Percentiles rank a stretch among this genome's conserved stretches.
Evolutionary conservation across 2,329 filamentous ascomycete genomes (phyloP).

Genomic region (Calonectria henricotiae): DNA sequence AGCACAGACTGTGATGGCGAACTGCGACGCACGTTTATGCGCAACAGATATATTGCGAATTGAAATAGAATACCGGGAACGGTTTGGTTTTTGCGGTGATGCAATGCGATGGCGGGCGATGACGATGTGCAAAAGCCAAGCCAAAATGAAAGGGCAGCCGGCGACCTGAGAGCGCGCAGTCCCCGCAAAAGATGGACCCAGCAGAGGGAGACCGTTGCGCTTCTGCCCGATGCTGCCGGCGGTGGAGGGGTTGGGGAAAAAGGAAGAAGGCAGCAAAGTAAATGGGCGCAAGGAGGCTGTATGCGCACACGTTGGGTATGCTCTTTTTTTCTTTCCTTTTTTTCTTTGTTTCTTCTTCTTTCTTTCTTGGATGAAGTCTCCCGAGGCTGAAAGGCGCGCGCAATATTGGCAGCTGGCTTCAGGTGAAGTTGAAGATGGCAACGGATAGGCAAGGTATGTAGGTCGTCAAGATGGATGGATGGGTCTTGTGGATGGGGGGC

Average conservation of each 20-base stretch:
- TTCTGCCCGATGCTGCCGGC: constrained; percentile 37
- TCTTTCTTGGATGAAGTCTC: background rate
- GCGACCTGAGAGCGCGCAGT: constrained; percentile 24
- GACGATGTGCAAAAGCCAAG: constrained; percentile 25
- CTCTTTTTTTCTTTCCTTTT: background rate
- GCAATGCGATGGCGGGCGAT: constrained; percentile 21
- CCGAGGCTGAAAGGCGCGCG: constrained; percentile 31
- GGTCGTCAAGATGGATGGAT: constrained; percentile 35
- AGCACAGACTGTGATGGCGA: constrained; percentile 28
- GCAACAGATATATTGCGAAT: constrained; percentile 31
- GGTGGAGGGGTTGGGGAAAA: background rate
- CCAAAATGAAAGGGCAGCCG: background rate
- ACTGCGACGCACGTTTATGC: constrained; percentile 23
- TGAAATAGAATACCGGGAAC: constrained; percentile 18
- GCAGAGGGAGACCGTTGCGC: constrained; percentile 32
- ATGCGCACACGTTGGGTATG: background rate
- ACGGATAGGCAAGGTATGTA: constrained; percentile 29
- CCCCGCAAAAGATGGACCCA: constrained; percentile 36
- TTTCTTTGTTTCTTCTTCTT: no score
- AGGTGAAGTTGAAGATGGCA: constrained; percentile 30
- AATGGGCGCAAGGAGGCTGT: background rate
- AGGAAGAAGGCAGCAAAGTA: constrained; percentile 5
- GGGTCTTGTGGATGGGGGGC: constrained; percentile 32
- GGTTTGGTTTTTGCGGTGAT: constrained; percentile 5
- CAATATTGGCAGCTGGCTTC: constrained; percentile 19